Evolutionary conservation across 805 yeast species (phyloP).

Genomic region (Candida pseudoglaebosa): DNA sequence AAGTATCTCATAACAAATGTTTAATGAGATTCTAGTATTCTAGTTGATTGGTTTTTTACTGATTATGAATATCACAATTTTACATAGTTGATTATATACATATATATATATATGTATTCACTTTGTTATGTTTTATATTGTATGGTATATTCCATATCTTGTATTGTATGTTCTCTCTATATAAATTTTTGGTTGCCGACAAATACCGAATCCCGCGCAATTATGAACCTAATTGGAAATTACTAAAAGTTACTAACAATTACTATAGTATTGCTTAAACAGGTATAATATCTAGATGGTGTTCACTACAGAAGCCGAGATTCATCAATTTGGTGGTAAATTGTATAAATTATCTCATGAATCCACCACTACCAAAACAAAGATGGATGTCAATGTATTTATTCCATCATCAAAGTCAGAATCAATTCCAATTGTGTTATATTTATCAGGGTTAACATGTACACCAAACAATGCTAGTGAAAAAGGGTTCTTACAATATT

Average conservation of each 20-base stretch:
- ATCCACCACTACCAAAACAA: conserved; percentile 59
- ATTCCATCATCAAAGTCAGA: conserved; percentile 52
- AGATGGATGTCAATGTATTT: conserved; percentile 82
- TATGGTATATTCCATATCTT: neutral
- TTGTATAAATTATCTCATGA: conserved; percentile 72
- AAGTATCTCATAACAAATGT: too few relatives aligned
- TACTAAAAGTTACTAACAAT: too few relatives aligned
- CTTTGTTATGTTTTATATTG: too few relatives aligned
- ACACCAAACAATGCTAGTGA: conserved; percentile 91
- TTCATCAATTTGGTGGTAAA: conserved; percentile 69
- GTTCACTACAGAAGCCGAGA: conserved; percentile 50
- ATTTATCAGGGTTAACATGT: conserved; percentile 87
- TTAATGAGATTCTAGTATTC: too few relatives aligned
- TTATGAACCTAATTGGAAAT: too few relatives aligned
- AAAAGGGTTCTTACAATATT: conserved; percentile 82
- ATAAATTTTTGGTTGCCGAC: neutral
- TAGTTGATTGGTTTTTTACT: too few relatives aligned
- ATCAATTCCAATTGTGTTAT: conserved; percentile 67
- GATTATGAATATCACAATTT: too few relatives aligned
- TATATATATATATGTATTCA: too few relatives aligned
- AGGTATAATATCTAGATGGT: conserved; percentile 30
- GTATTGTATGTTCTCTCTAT: too few relatives aligned
- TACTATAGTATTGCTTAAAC: neutral
- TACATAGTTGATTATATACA: too few relatives aligned
- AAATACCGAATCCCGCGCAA: neutral